Evolutionary conservation across 768 basidiomycete genomes (phyloP), one percentile per base, ranked within the genome.

Genomic region (Boletus bicolor): DNA sequence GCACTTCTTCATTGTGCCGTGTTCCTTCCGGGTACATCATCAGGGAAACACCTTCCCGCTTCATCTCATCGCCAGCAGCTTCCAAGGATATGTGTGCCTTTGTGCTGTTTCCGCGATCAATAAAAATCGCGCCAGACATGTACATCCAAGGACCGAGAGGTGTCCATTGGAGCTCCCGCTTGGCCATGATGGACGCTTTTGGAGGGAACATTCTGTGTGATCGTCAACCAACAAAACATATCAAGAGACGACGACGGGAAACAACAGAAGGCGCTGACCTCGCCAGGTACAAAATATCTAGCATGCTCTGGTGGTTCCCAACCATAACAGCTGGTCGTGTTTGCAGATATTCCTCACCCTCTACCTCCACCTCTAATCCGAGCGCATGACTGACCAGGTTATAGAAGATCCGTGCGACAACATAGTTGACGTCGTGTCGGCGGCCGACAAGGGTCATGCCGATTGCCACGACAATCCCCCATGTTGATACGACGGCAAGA

Each of bases 11-110:
- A 54, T 81, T 81, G 43, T 91, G 84, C 36, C 96, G 84, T 11
- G 97, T 99, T 32, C 97, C 97, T 75, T 98, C 97, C 1, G 96
- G 93, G 74, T 93, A 98, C 73, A 99, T 85, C 89, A 92, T 96
- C 45, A 98, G 73, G 15, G 92, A 93, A 17, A 89, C 79, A 58
- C 82, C 73, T 37, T 75, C 71, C 34, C 70, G 63, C 74, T 89
- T 90, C 86, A 98, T 91, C 41, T 80, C 77, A 62, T 88, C 79
- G 1, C 87, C 91, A 0, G 93, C 96, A 15, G 81, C 81, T 49
- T 79, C 79, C 51, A 99, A 77, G 11, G 91, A 91, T 49, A 77
- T 79, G 17, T 94, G 74, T 0, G 97, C 96, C 21, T 78, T 75
- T 26, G 81, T 71, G 60, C 80, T 87, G 72, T 93, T 92, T 47